Percentiles rank a stretch among this genome's conserved stretches.
Conservation (phyloP, 768 basidiomycete species). For the Chlorophyllum brunneum region DNA sequence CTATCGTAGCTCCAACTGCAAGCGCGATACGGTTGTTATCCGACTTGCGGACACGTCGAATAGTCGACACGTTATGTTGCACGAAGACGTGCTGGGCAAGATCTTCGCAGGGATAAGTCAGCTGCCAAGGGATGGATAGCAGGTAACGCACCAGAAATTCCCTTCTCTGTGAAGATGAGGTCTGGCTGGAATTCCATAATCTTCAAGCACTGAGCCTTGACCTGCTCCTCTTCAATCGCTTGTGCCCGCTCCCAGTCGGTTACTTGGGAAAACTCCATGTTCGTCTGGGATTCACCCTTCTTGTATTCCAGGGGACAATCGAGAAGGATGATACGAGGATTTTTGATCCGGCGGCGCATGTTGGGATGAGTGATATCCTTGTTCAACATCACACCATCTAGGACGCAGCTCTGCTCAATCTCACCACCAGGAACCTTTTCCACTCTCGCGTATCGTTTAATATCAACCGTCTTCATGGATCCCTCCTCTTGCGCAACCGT, state of each 20-base stretch:
- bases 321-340: slow-evolving; percentile 84
- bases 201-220: slow-evolving; percentile 79
- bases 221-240: slow-evolving; percentile 96
- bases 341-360: slow-evolving; percentile 88
- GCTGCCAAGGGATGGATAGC: neutral
- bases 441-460: slow-evolving; percentile 96
- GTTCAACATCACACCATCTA: slow-evolving; percentile 94
- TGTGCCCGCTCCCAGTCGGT: slow-evolving; percentile 89
- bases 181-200: slow-evolving; percentile 94
- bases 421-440: slow-evolving; percentile 98
- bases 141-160: slow-evolving; percentile 74
- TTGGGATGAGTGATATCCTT: slow-evolving; percentile 98
- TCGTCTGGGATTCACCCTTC: slow-evolving; percentile 97
- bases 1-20: slow-evolving; percentile 93
- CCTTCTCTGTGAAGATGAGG: slow-evolving; percentile 95
- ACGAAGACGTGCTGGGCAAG: slow-evolving; percentile 89
- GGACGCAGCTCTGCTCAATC: slow-evolving; percentile 86
- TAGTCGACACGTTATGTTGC: slow-evolving; percentile 85
- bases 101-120: slow-evolving; percentile 42
- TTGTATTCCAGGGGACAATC: slow-evolving; percentile 99
- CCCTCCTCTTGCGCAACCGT: slow-evolving; percentile 75
- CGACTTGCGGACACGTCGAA: slow-evolving; percentile 96
- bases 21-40: slow-evolving; percentile 99
- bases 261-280: slow-evolving; percentile 96
- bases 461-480: slow-evolving; percentile 84